These are phyloP conservation scores for Rhynchosporium agropyri DNA, from an alignment of 2,329 filamentous ascomycete genomes.

Conservation along the genomic window DNA sequence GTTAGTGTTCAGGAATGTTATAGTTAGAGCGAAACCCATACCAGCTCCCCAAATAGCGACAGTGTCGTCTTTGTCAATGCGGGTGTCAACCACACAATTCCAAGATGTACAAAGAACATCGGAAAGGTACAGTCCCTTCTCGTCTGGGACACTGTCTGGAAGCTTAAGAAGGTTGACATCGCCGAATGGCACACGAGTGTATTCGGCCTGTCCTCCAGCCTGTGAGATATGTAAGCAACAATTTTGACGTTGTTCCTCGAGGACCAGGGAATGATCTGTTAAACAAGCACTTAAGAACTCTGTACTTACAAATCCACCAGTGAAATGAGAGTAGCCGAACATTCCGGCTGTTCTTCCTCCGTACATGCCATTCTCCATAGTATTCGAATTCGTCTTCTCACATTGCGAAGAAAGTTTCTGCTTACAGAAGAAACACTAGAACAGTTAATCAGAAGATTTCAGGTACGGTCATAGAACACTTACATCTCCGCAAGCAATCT, in stretches of 20 bases:
- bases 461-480: conserved; percentile 35
- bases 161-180: conserved; percentile 81
- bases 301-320: conserved; percentile 72
- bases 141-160: conserved; percentile 78
- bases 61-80: conserved; percentile 73
- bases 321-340: conserved; percentile 77
- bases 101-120: conserved; percentile 81
- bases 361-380: conserved; percentile 73
- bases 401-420: conserved; percentile 80
- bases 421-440: conserved; percentile 73
- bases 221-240: neutral
- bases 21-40: neutral
- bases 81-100: conserved; percentile 81
- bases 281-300: neutral
- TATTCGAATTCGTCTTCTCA: conserved; percentile 77
- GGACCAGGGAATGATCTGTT: neutral
- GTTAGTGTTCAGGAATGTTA: neutral
- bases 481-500: conserved; percentile 70
- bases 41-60: conserved; percentile 81
- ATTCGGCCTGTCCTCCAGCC: conserved; percentile 79
- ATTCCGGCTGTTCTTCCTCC: conserved; percentile 75
- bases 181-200: conserved; percentile 77
- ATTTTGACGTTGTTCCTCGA: neutral
- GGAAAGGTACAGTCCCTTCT: conserved; percentile 76
- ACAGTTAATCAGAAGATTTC: neutral